Conservation (phyloP, 768 basidiomycete genomes). For the Lentinula lateritia region DNA sequence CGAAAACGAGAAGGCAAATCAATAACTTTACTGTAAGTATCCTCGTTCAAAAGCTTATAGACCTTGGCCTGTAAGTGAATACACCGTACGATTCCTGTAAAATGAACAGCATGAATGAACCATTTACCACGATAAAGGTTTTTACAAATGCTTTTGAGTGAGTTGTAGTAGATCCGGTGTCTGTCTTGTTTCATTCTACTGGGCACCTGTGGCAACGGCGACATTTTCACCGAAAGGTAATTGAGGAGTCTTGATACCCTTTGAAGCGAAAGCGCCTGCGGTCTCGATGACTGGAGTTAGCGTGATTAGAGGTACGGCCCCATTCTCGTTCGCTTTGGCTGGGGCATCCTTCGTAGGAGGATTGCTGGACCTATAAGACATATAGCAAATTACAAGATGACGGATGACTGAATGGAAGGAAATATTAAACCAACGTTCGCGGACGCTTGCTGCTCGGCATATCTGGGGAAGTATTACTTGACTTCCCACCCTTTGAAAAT, state of each 20-base stretch:
- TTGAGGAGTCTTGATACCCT: constrained; percentile 55
- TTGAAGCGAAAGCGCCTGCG: constrained; percentile 32
- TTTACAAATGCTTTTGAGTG: background rate
- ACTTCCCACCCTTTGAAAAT: constrained; percentile 51
- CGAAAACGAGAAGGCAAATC: background rate
- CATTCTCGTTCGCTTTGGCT: constrained; percentile 37
- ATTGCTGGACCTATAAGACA: constrained; percentile 34
- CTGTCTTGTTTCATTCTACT: constrained; percentile 8
- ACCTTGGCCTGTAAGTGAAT: background rate
- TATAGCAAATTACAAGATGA: constrained; percentile 22
- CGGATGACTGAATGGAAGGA: constrained; percentile 19
- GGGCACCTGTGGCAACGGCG: constrained; percentile 44
- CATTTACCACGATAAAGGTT: constrained; percentile 25
- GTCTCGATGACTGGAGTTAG: constrained; percentile 26
- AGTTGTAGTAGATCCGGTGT: background rate
- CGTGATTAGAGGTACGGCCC: constrained; percentile 26
- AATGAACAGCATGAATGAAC: constrained; percentile 39
- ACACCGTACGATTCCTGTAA: constrained; percentile 24
- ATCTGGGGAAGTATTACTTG: constrained; percentile 57
- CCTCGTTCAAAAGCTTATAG: background rate
- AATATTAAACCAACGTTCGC: constrained; percentile 55
- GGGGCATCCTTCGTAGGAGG: constrained; percentile 13
- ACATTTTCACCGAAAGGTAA: constrained; percentile 59
- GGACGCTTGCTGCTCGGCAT: constrained; percentile 72
- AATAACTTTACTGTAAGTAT: background rate